Evolutionary conservation across 225 moss, liverwort and hornwort species (phyloP), one percentile per base, ranked within the genome.

Genomic region (Thuidium tamariscinum): DNA sequence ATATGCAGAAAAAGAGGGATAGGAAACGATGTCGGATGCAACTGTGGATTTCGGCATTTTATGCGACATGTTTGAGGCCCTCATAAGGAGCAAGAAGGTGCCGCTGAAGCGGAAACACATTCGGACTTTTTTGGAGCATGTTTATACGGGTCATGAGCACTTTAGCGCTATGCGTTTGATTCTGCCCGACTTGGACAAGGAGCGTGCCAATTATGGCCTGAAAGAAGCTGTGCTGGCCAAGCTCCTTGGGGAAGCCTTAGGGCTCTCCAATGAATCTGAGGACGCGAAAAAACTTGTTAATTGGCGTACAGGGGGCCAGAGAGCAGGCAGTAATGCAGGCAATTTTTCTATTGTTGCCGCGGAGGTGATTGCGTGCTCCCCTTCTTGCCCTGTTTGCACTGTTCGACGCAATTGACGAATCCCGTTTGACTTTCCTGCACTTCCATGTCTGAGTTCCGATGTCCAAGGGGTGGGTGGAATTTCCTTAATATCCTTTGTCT

Each of bases 261-360:
- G 94, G n/a, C 92, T 99, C 54, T 92, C 95, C 13, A 93, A 93
- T 73, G 97, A 94, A 6, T 95, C 98, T 4, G 91, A 89, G 85
- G 97, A 99, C 77, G 96, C 99, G 27, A 92, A 99, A 77, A 96
- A 93, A 77, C 96, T 99, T 29, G 82, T 94, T 37, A 94, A 97
- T 91, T 99, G 99, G 99, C 93, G 99, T 59, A 96, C 91, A 89
- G 99, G 99, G 70, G 99, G 96, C 44, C 94, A 90, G 83, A 92
- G 89, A 61, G 94, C 93, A 37, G 99, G 99, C 69, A 93, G 86
- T 82, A 97, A 99, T 89, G 99, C 99, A 12, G 99, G 99, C 48
- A 97, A 96, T 79, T 99, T 99, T 70, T 42, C 99, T 12, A 52
- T 87, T 36, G 79, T 99, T 77, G 97, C 97, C 26, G 79, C 90